Conservation (phyloP, 352 stramenopile species). For the Thalassiosira sp. region DNA sequence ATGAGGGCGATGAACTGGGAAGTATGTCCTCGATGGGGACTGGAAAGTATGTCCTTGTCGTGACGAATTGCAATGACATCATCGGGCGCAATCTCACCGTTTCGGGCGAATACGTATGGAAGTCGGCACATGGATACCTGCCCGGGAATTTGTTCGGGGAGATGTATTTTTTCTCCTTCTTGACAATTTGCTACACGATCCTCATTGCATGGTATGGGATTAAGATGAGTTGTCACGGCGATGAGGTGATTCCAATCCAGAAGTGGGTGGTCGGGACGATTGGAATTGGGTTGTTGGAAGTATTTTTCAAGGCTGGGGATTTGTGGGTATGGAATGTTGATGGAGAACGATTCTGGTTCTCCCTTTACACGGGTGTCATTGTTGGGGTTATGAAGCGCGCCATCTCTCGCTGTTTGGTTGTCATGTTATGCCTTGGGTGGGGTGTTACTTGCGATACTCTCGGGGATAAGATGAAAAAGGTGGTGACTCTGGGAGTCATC, state of each 20-base stretch:
- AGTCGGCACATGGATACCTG: constrained; percentile 73
- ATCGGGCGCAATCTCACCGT: constrained; percentile 61
- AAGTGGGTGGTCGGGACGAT: constrained; percentile 79
- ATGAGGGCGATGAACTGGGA: constrained; percentile 52
- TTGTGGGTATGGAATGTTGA: constrained; percentile 80
- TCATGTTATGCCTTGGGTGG: constrained; percentile 79
- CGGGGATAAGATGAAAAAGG: constrained; percentile 69
- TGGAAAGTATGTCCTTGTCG: constrained; percentile 72
- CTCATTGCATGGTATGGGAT: constrained; percentile 66
- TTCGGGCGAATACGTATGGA: constrained; percentile 67
- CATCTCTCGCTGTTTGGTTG: constrained; percentile 70
- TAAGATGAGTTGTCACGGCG: constrained; percentile 66
- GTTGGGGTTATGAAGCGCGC: constrained; percentile 71
- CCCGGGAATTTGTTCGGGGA: constrained; percentile 78
- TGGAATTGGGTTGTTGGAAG: constrained; percentile 66
- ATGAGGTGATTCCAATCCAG: constrained; percentile 74
- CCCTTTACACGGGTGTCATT: constrained; percentile 71
- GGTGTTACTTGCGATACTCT: constrained; percentile 76
- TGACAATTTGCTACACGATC: constrained; percentile 59
- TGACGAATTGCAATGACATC: constrained; percentile 78
- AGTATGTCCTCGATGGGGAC: constrained; percentile 72
- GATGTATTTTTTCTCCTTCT: constrained; percentile 73
- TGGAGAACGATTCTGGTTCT: constrained; percentile 65
- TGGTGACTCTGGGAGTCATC: constrained; percentile 60
- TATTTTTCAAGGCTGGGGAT: constrained; percentile 71